A percentile compares a stretch with the other conserved stretches of the same genome.
Evolutionary conservation across 2,329 filamentous ascomycete species (phyloP).

Genomic region (Pestalotiopsis sp.): DNA sequence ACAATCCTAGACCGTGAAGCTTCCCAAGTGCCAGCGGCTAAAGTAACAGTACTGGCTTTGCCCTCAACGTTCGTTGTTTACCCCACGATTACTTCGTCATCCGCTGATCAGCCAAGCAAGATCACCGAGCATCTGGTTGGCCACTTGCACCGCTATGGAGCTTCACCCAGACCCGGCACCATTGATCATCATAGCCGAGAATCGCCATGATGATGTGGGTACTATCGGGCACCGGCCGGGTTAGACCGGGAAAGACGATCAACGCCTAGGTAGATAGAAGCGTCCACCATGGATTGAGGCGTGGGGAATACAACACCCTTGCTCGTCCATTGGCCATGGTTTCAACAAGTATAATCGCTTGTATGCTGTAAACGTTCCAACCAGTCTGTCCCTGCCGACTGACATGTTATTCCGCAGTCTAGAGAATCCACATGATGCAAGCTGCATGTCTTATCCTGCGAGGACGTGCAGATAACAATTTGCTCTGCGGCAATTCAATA

Average conservation of each 20-base stretch:
- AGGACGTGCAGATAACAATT: no score
- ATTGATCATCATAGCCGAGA: background rate
- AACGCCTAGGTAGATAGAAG: background rate
- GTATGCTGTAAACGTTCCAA: no score
- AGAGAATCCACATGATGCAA: no score
- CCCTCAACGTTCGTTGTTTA: background rate
- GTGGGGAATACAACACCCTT: background rate
- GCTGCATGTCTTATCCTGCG: no score
- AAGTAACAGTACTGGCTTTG: background rate
- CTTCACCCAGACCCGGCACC: background rate
- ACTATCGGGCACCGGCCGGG: background rate
- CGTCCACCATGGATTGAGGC: no score
- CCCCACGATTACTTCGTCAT: background rate
- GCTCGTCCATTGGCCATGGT: background rate
- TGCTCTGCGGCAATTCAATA: no score
- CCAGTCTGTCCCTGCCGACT: no score
- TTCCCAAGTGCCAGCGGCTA: background rate
- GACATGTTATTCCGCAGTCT: no score
- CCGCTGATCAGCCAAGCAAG: background rate
- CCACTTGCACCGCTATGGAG: background rate
- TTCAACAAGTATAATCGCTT: no score
- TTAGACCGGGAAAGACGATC: background rate
- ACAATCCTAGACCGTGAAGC: background rate
- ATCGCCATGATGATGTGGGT: background rate
- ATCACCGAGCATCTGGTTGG: background rate